Percentiles rank a stretch among this genome's conserved stretches.
Conservation (phyloP, 2,329 filamentous ascomycete species). For the Penicillium sp. region DNA sequence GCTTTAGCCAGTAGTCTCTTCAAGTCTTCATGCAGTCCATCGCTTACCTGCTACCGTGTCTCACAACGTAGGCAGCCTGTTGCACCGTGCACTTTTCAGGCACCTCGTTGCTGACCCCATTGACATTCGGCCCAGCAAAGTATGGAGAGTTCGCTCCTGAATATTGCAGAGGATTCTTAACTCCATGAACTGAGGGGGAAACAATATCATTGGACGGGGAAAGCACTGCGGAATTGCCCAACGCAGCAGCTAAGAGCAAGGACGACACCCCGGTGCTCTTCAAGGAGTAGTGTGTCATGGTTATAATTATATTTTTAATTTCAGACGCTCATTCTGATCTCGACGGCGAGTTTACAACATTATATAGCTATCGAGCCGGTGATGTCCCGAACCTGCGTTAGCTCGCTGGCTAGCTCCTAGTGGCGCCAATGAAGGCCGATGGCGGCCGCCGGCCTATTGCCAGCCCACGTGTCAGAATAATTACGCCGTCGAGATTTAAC, state of each 20-base stretch:
- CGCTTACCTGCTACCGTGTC: conserved; percentile 64
- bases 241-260: conserved; percentile 10
- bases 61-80: conserved; percentile 62
- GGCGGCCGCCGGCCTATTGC: conserved; percentile 11
- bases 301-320: neutral
- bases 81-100: conserved; percentile 64
- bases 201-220: conserved; percentile 19
- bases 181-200: conserved; percentile 10
- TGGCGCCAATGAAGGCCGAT: conserved; percentile 8
- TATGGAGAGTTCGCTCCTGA: conserved; percentile 60
- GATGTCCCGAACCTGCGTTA: conserved; percentile 6
- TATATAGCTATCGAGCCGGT: conserved; percentile 5
- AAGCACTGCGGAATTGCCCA: conserved; percentile 8
- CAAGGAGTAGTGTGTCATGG: conserved; percentile 8
- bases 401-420: conserved; percentile 5
- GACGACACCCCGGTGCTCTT: conserved; percentile 11
- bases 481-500: conserved; percentile 9
- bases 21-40: neutral
- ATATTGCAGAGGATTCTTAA: conserved; percentile 49
- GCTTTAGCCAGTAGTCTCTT: neutral
- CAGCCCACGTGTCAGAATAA: conserved; percentile 13
- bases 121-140: conserved; percentile 60
- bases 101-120: conserved; percentile 57
- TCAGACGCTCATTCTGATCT: neutral
- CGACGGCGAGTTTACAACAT: neutral